Evolutionary conservation across 768 basidiomycete genomes (phyloP), one percentile per base, ranked within the genome.

Genomic region (Zangia roseola): DNA sequence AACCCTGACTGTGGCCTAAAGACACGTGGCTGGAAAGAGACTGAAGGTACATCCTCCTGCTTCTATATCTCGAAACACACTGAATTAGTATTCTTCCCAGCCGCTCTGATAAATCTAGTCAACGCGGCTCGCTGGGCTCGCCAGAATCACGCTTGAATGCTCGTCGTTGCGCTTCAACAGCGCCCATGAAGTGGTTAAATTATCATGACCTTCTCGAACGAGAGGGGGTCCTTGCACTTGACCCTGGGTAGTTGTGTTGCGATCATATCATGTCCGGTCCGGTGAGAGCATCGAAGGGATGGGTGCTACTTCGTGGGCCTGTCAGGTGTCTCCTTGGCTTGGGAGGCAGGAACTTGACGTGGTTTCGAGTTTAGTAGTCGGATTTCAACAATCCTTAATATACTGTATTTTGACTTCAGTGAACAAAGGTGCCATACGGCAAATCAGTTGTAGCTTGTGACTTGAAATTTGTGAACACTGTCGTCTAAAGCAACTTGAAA

Each of bases 1-100:
- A 97, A 97, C 80, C 95, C 95, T 50, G 95, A 97, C 70, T 97
- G 95, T 66, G 97, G 95, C 74, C 79, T 98, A 62, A 98, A 98
- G 82, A 98, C 95, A 58, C 92, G 94, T 79, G 91, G 88, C 61
- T 97, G 94, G 94, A 88, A 89, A 72, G 94, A 98, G 80, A 97
- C 94, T 37, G 90, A 97, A 76, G 81, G 82, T 76, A 43, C 30
- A 62, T 59, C 47, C 10, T 33, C 20, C n/a, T 49, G 53, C 45
- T 43, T 8, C 31, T 46, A 16, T 33, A 13, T 9, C 6, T 12
- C 45, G 40, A 48, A 49, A 20, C 50, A 52, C 25, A 49, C 30
- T 52, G 20, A 52, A 14, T 38, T 37, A 43, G 49, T 24, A 43
- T 50, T 24, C 16, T 51, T 52, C 33, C 10, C 47, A 81, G 83